These are phyloP conservation scores for Leptographium procerum DNA, from an alignment of 2,329 filamentous ascomycete species.

Conservation along the genomic window DNA sequence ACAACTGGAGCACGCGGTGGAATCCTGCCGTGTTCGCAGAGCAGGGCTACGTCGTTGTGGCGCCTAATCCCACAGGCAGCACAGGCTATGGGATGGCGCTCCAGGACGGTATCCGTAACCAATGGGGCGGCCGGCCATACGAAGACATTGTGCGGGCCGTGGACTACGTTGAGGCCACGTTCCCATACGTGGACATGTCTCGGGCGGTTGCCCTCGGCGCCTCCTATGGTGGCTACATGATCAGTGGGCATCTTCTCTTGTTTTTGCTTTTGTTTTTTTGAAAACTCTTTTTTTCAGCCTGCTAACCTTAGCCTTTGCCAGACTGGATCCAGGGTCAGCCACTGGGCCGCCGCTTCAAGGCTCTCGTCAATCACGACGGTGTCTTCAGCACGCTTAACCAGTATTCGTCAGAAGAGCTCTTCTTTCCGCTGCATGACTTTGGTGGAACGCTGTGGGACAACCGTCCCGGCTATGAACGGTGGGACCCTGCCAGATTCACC, in stretches of 20 bases:
- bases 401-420: slow-evolving; percentile 57
- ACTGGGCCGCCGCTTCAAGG: slow-evolving; percentile 75
- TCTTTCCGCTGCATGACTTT: slow-evolving; percentile 59
- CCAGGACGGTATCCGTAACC: slow-evolving; percentile 61
- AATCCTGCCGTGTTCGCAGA: slow-evolving; percentile 79
- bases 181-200: slow-evolving; percentile 57
- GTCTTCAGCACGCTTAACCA: slow-evolving; percentile 62
- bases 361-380: slow-evolving; percentile 79
- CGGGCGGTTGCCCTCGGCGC: slow-evolving; percentile 65
- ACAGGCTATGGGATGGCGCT: slow-evolving; percentile 73
- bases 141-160: slow-evolving; percentile 69
- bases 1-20: slow-evolving; percentile 74
- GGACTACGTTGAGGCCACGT: slow-evolving; percentile 56
- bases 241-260: slow-evolving; percentile 36
- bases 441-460: slow-evolving; percentile 50
- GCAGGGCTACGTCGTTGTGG: slow-evolving; percentile 73
- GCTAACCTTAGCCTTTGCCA: slow-evolving; percentile 8
- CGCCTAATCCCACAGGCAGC: slow-evolving; percentile 73
- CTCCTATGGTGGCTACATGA: slow-evolving; percentile 66
- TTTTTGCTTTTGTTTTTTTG: background rate
- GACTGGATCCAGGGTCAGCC: slow-evolving; percentile 86
- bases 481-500: slow-evolving; percentile 54
- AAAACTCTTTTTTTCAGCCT: background rate
- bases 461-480: slow-evolving; percentile 52
- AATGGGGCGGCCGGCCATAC: slow-evolving; percentile 83